Conservation (phyloP, 805 yeast species). For the Candida silvicultrix region DNA sequence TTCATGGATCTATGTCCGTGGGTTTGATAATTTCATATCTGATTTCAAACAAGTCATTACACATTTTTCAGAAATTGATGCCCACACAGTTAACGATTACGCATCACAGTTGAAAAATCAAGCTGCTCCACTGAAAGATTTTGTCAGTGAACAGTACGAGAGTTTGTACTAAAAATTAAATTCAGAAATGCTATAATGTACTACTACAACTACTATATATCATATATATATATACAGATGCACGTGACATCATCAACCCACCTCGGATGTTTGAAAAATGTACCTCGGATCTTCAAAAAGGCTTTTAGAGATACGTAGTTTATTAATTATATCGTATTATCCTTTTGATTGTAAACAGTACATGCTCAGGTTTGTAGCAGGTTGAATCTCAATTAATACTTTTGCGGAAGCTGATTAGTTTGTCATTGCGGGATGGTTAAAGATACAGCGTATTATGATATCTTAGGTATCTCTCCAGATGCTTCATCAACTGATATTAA, state of each 20-base stretch:
- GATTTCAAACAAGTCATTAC: constrained; percentile 40
- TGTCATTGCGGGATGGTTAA: constrained; percentile 76
- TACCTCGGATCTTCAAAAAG: background rate
- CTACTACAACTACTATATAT: too few species aligned
- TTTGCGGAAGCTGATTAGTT: too few species aligned
- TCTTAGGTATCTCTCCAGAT: constrained; percentile 56
- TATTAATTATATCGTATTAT: background rate
- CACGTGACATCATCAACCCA: background rate
- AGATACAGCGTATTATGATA: constrained; percentile 84
- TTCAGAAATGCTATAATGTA: too few species aligned
- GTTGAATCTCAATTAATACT: too few species aligned
- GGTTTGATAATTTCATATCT: constrained; percentile 30
- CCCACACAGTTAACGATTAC: background rate
- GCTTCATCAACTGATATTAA: constrained; percentile 83
- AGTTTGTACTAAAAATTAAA: background rate
- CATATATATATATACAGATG: background rate
- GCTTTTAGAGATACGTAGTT: too few species aligned
- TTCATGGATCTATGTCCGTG: constrained; percentile 19
- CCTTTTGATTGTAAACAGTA: too few species aligned
- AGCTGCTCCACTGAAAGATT: background rate
- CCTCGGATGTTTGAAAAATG: background rate
- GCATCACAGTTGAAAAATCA: background rate
- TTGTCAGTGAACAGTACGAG: background rate
- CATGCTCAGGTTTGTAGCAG: too few species aligned
- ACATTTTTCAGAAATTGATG: constrained; percentile 1